These are phyloP conservation scores for Bondarzewia mesenterica DNA, from an alignment of 1,284 basidiomycete genomes.

Conservation along the genomic window DNA sequence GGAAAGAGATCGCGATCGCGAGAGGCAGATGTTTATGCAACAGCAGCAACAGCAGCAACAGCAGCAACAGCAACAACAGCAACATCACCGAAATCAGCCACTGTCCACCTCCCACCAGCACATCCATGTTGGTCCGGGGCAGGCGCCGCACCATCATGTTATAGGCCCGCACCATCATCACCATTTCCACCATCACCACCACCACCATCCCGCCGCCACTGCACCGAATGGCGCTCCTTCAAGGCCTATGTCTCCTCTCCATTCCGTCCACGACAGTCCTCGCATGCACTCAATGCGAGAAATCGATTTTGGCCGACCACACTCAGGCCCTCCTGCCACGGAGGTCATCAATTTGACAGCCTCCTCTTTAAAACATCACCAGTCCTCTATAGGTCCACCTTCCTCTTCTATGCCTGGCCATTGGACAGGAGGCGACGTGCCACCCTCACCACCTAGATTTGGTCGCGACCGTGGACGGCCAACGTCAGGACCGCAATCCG, in stretches of 20 bases:
- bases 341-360: conserved; percentile 42
- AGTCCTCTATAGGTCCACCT: conserved; percentile 1
- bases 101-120: conserved; percentile 6
- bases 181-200: conserved; percentile 18
- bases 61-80: conserved; percentile 16
- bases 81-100: conserved; percentile 15
- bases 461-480: conserved; percentile 11
- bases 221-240: conserved; percentile 11
- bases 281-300: conserved; percentile 17
- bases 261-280: conserved; percentile 9
- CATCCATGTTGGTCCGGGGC: conserved; percentile 16
- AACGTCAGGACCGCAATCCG: conserved; percentile 24
- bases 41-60: conserved; percentile 14
- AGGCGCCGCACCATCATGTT: conserved; percentile 30
- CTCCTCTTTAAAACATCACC: conserved; percentile 12
- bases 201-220: conserved; percentile 9
- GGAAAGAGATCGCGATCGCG: conserved; percentile 19
- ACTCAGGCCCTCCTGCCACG: conserved; percentile 28
- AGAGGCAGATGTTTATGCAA: conserved; percentile 17
- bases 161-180: conserved; percentile 39
- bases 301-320: conserved; percentile 20
- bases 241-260: conserved; percentile 15
- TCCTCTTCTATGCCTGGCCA: neutral
- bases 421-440: conserved; percentile 11
- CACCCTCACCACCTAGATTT: conserved; percentile 9